Conservation (phyloP, 1,284 basidiomycete genomes). For the Melampsora larici-populina region DNA sequence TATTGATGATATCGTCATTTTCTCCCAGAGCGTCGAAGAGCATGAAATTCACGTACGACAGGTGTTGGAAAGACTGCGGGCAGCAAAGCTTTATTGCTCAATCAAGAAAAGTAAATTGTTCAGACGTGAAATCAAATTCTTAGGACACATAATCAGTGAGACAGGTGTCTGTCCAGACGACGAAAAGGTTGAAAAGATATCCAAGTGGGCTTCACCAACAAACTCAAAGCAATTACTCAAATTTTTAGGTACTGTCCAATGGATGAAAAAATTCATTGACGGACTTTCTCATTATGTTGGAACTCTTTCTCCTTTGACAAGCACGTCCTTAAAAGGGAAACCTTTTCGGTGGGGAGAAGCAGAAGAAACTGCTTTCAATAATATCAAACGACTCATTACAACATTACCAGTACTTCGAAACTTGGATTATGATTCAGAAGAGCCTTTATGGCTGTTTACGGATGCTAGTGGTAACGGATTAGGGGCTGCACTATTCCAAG, state of each 20-base stretch:
- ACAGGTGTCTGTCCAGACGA: no score
- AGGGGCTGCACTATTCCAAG: constrained; percentile 13
- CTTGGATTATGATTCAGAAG: constrained; percentile 50
- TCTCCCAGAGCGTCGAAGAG: no score
- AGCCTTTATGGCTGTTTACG: constrained; percentile 37
- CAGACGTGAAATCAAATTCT: no score
- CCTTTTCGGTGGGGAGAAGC: background rate
- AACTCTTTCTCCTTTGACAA: background rate
- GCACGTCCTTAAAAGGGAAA: background rate
- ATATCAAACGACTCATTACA: constrained; percentile 52
- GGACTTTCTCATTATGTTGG: background rate
- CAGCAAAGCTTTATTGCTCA: no score
- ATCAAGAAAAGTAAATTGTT: no score
- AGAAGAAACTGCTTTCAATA: background rate
- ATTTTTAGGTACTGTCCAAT: background rate
- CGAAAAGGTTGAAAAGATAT: background rate
- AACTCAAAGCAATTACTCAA: background rate
- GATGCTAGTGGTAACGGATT: constrained; percentile 34
- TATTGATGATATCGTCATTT: background rate
- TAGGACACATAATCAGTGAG: no score
- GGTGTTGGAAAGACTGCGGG: background rate
- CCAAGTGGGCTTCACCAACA: background rate
- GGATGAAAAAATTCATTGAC: no score
- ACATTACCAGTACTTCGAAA: constrained; percentile 49
- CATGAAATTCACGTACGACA: background rate